Conservation (phyloP, 352 stramenopile species). For the Phytophthora tentaculata region DNA sequence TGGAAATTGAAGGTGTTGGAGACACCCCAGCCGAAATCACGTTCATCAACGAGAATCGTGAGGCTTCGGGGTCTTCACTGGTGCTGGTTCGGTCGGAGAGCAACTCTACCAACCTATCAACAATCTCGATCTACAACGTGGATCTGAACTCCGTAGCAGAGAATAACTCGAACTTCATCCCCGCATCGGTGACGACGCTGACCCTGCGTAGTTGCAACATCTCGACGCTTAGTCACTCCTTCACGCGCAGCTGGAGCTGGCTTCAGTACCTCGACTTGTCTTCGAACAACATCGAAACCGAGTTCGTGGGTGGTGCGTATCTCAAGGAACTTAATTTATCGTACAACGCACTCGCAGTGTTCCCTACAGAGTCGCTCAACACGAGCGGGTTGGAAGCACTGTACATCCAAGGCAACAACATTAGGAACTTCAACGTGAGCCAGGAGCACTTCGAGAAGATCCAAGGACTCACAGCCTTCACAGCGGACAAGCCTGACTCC, state of each 20-base stretch:
- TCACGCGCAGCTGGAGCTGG: slow-evolving; percentile 35
- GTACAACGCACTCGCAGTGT: slow-evolving; percentile 34
- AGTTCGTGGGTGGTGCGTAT: slow-evolving; percentile 32
- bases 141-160: slow-evolving; percentile 35
- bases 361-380: slow-evolving; percentile 37
- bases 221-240: slow-evolving; percentile 33
- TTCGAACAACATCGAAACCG: slow-evolving; percentile 37
- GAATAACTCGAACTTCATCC: slow-evolving; percentile 39
- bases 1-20: slow-evolving; percentile 28
- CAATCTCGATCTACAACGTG: slow-evolving; percentile 41
- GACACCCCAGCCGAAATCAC: slow-evolving; percentile 22
- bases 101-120: slow-evolving; percentile 38
- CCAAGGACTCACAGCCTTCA: slow-evolving; percentile 36
- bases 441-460: slow-evolving; percentile 38
- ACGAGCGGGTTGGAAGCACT: slow-evolving; percentile 35
- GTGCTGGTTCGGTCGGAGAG: slow-evolving; percentile 28
- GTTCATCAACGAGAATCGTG: slow-evolving; percentile 37
- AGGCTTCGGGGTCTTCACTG: background rate
- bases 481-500: slow-evolving; percentile 27
- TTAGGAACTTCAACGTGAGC: slow-evolving; percentile 50
- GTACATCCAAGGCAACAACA: slow-evolving; percentile 42
- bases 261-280: slow-evolving; percentile 49
- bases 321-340: slow-evolving; percentile 46
- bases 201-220: slow-evolving; percentile 62
- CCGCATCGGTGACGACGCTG: slow-evolving; percentile 39